These are phyloP conservation scores for Botrytis tulipae DNA, from an alignment of 2,329 filamentous ascomycete species.

Conservation along the genomic window DNA sequence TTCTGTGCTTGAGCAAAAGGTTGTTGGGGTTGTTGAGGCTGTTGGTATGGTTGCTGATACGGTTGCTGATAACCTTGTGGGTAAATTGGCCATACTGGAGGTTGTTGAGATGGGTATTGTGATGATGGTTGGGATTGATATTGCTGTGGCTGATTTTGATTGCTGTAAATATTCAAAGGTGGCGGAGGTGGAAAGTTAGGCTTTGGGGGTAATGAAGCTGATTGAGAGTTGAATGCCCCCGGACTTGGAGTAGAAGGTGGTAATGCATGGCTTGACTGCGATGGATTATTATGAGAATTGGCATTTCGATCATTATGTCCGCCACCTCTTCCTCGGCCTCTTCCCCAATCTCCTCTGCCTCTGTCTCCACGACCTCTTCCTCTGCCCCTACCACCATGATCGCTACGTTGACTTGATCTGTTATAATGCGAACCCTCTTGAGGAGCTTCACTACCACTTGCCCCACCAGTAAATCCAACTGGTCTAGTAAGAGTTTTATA, in stretches of 20 bases:
- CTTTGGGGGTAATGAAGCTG: constrained; percentile 17
- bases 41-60: constrained; percentile 25
- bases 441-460: constrained; percentile 43
- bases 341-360: constrained; percentile 30
- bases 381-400: constrained; percentile 29
- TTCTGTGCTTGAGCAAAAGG: constrained; percentile 25
- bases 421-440: constrained; percentile 38
- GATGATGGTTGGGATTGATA: constrained; percentile 26
- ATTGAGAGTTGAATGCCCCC: constrained; percentile 23
- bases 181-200: constrained; percentile 12
- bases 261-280: constrained; percentile 22
- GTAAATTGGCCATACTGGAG: constrained; percentile 33
- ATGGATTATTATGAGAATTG: constrained; percentile 28
- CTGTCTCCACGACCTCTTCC: constrained; percentile 30
- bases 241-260: constrained; percentile 20
- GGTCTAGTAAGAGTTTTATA: constrained; percentile 72
- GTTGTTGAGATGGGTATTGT: constrained; percentile 25
- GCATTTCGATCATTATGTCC: constrained; percentile 29
- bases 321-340: constrained; percentile 34
- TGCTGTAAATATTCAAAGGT: constrained; percentile 20
- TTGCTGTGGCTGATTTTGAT: background rate
- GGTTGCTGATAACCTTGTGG: constrained; percentile 26
- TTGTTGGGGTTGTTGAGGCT: constrained; percentile 20
- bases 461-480: constrained; percentile 51
- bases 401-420: constrained; percentile 28